Evolutionary conservation across 768 basidiomycete species (phyloP).

Genomic region (Lenzites betulinus): DNA sequence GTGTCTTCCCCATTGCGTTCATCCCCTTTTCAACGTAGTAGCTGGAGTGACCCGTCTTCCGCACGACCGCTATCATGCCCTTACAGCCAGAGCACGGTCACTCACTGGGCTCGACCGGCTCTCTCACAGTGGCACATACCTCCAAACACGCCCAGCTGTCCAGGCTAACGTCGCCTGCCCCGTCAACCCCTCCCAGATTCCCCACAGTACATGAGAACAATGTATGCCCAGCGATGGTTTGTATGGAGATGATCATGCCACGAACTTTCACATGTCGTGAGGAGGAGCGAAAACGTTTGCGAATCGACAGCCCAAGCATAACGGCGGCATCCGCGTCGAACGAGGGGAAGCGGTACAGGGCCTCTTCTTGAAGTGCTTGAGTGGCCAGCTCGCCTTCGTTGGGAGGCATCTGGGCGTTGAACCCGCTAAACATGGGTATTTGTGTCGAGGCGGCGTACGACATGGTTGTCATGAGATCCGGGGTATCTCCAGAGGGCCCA

Average conservation of each 20-base stretch:
- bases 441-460: slow-evolving; percentile 20
- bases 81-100: slow-evolving; percentile 9
- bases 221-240: slow-evolving; percentile 76
- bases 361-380: slow-evolving; percentile 71
- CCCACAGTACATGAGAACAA: slow-evolving; percentile 85
- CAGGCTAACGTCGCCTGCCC: slow-evolving; percentile 73
- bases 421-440: slow-evolving; percentile 59
- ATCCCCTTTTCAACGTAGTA: slow-evolving; percentile 88
- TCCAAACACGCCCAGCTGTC: slow-evolving; percentile 81
- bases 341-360: slow-evolving; percentile 65
- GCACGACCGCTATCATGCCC: slow-evolving; percentile 76
- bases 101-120: background rate
- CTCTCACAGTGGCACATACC: slow-evolving; percentile 30
- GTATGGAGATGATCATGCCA: slow-evolving; percentile 79
- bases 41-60: slow-evolving; percentile 80
- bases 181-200: slow-evolving; percentile 66
- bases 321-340: slow-evolving; percentile 81
- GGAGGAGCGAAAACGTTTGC: slow-evolving; percentile 80
- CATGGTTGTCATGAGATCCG: background rate
- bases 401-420: slow-evolving; percentile 58
- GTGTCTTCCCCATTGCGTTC: slow-evolving; percentile 79
- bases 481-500: background rate
- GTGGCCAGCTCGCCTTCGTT: slow-evolving; percentile 74
- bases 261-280: slow-evolving; percentile 74
- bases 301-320: slow-evolving; percentile 74